Conservation (phyloP, 306 rosid genomes). For the Morella rubra region DNA sequence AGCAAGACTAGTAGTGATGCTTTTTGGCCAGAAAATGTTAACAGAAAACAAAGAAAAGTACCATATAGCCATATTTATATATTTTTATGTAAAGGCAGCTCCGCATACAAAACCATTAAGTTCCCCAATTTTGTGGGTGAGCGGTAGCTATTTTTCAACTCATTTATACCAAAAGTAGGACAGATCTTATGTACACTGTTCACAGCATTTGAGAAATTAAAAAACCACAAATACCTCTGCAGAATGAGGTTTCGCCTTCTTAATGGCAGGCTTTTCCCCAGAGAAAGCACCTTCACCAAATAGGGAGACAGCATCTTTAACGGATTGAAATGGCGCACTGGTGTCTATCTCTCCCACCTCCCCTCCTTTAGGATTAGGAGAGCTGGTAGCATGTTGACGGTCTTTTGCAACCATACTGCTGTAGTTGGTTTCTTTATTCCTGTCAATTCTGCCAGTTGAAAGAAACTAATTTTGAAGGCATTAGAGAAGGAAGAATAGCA, state of each 20-base stretch:
- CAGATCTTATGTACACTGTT: not conserved
- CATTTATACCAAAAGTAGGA: not conserved
- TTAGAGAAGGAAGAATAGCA: not conserved
- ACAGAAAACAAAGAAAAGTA: not conserved
- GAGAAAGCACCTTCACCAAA: conserved; percentile 96
- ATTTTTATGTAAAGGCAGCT: not conserved
- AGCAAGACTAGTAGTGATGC: not conserved
- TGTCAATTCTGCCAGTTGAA: conserved; percentile 29
- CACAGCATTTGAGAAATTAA: conserved; percentile 8
- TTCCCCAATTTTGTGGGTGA: not conserved
- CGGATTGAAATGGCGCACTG: conserved; percentile 96
- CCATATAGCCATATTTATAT: not conserved
- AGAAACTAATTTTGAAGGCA: conserved; percentile 2
- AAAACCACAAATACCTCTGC: conserved; percentile 61
- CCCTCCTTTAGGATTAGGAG: conserved; percentile 48
- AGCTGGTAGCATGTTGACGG: conserved; percentile 43
- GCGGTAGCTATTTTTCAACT: not conserved
- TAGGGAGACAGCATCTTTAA: conserved; percentile 88
- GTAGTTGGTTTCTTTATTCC: conserved; percentile 4
- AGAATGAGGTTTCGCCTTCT: conserved; percentile 77
- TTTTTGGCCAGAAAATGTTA: not conserved
- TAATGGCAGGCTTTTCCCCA: conserved; percentile 66
- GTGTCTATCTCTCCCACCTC: conserved; percentile 99
- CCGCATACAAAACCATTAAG: not conserved
- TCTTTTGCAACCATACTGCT: conserved; percentile 71